Percentiles rank a stretch among this genome's conserved stretches.
Evolutionary conservation across 2,329 filamentous ascomycete genomes (phyloP).

Genomic region (Rhinocladiella similis): DNA sequence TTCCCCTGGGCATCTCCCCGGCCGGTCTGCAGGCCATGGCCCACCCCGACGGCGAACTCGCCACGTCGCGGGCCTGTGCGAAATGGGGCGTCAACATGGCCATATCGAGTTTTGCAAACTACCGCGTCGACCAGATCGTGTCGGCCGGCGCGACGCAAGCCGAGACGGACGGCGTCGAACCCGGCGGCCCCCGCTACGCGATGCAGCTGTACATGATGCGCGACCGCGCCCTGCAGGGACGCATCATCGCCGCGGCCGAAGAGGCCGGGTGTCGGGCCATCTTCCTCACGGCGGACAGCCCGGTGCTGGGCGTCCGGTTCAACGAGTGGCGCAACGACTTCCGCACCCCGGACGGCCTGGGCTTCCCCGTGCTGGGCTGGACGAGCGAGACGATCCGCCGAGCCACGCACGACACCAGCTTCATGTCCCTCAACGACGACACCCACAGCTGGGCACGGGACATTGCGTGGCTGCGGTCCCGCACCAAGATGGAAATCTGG

Average conservation of each 20-base stretch:
- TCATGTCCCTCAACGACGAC: slow-evolving; percentile 33
- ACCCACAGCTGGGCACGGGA: slow-evolving; percentile 51
- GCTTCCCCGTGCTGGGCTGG: slow-evolving; percentile 29
- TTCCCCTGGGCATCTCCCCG: slow-evolving; percentile 52
- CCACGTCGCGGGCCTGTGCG: slow-evolving; percentile 45
- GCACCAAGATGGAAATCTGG: slow-evolving; percentile 32
- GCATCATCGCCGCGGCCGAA: slow-evolving; percentile 43
- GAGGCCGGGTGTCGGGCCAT: slow-evolving; percentile 50
- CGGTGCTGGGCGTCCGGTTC: slow-evolving; percentile 49
- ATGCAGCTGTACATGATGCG: slow-evolving; percentile 24
- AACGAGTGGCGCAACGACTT: slow-evolving; percentile 58
- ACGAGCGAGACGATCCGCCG: slow-evolving; percentile 15
- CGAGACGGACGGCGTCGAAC: too few species aligned
- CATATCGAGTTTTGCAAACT: slow-evolving; percentile 45
- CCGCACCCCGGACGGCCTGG: slow-evolving; percentile 26
- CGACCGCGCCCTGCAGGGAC: slow-evolving; percentile 40
- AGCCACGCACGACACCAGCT: slow-evolving; percentile 14
- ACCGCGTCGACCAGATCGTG: slow-evolving; percentile 43
- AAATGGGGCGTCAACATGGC: slow-evolving; percentile 43
- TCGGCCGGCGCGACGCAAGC: slow-evolving; percentile 31
- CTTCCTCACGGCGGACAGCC: slow-evolving; percentile 53
- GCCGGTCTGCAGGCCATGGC: slow-evolving; percentile 52
- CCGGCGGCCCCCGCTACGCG: slow-evolving; percentile 34
- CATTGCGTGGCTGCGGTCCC: slow-evolving; percentile 50
- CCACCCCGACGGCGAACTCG: slow-evolving; percentile 50